phyloP scores from a whole-genome alignment of 2,329 filamentous ascomycete genomes.

The Hypoxylon sp. region DNA sequence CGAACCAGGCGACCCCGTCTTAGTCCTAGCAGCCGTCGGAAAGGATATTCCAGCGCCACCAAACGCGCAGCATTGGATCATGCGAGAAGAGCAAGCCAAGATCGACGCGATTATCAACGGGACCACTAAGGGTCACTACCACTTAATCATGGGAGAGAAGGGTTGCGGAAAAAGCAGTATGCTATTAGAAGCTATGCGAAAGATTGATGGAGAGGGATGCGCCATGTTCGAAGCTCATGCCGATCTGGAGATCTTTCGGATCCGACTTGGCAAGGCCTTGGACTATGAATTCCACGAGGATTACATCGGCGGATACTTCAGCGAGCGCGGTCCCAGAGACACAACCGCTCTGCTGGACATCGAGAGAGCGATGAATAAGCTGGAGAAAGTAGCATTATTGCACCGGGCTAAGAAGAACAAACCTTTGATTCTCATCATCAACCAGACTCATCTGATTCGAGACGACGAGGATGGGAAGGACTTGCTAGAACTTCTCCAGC shows the following conservation, averaged over 20 bases:
- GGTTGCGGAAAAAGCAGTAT: constrained; percentile 97
- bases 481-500: constrained; percentile 92
- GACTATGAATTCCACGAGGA: constrained; percentile 99
- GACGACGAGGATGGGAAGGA: constrained; percentile 95
- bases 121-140: constrained; percentile 81
- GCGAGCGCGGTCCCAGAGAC: constrained; percentile 90
- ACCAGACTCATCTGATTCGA: constrained; percentile 89
- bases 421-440: constrained; percentile 93
- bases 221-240: constrained; percentile 98
- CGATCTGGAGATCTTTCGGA: constrained; percentile 93
- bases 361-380: constrained; percentile 95
- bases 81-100: constrained; percentile 81
- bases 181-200: constrained; percentile 94
- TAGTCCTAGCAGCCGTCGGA: constrained; percentile 79
- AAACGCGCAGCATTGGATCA: constrained; percentile 78
- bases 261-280: constrained; percentile 90
- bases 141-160: constrained; percentile 93
- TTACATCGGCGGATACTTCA: constrained; percentile 96
- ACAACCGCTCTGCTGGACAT: constrained; percentile 94
- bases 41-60: constrained; percentile 65
- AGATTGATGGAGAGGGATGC: constrained; percentile 87
- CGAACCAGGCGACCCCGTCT: constrained; percentile 88
- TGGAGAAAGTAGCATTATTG: constrained; percentile 91
- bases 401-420: constrained; percentile 71
- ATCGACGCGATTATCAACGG: constrained; percentile 89